Conservation (phyloP, 2,329 filamentous ascomycete species). For the Graphium sp. region DNA sequence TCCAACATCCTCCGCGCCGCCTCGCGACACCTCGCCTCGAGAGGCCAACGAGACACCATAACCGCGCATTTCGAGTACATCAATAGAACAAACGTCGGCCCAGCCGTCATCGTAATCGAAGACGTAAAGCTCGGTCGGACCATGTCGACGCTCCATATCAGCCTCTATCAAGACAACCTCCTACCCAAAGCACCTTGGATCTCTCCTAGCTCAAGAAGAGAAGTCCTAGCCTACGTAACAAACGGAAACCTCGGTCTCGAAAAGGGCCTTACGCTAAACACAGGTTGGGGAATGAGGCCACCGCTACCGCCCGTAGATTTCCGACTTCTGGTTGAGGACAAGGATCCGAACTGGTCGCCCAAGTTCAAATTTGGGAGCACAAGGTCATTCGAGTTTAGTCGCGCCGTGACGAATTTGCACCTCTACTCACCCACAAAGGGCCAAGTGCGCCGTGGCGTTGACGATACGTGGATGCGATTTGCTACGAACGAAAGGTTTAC, state of each 20-base stretch:
- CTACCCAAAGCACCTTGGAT: conserved; percentile 16
- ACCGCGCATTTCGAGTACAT: conserved; percentile 23
- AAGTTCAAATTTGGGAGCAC: background rate
- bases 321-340: conserved; percentile 7
- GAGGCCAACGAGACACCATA: conserved; percentile 19
- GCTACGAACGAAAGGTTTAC: conserved; percentile 44
- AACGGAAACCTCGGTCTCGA: conserved; percentile 15
- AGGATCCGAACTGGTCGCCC: conserved; percentile 14
- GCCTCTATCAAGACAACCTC: conserved; percentile 21
- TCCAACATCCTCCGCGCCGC: conserved; percentile 19
- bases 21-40: conserved; percentile 14
- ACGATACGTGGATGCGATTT: conserved; percentile 52
- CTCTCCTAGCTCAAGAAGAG: conserved; percentile 12
- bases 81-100: conserved; percentile 18
- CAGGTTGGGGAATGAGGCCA: conserved; percentile 9
- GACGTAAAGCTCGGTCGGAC: conserved; percentile 22
- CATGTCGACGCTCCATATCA: conserved; percentile 22
- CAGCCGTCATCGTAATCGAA: conserved; percentile 18
- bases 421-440: conserved; percentile 1
- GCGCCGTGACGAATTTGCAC: background rate
- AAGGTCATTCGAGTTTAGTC: conserved; percentile 1
- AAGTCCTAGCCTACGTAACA: conserved; percentile 20
- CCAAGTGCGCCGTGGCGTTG: conserved; percentile 4
- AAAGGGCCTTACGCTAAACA: conserved; percentile 13
- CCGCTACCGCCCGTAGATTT: conserved; percentile 11